phyloP scores from a whole-genome alignment of 2,329 filamentous ascomycete genomes.

The Penicillium concentricum region DNA sequence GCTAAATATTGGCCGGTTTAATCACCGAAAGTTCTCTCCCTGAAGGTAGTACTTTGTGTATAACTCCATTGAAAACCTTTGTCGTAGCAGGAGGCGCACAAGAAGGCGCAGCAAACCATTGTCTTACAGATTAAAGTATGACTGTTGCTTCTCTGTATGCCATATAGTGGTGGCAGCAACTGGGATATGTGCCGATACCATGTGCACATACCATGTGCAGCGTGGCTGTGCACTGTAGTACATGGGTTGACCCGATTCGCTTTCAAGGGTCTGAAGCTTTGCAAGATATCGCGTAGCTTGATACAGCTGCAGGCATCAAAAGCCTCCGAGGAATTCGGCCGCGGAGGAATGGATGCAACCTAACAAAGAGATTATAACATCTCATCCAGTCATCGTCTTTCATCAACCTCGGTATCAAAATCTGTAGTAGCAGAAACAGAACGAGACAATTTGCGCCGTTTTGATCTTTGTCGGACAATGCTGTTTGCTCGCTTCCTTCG shows the following conservation, averaged over 20 bases:
- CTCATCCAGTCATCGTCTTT: conserved; percentile 1
- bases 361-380: neutral
- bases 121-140: neutral
- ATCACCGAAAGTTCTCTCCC: neutral
- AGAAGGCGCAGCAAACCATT: neutral
- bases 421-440: conserved; percentile 20
- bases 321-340: neutral
- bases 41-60: neutral
- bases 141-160: neutral
- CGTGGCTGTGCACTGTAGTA: conserved; percentile 4
- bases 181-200: conserved; percentile 3
- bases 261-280: neutral
- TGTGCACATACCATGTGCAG: conserved; percentile 6
- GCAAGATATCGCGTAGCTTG: neutral
- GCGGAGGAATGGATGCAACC: neutral
- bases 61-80: neutral
- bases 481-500: conserved; percentile 7
- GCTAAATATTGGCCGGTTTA: neutral
- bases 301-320: neutral
- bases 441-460: conserved; percentile 27
- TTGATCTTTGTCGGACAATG: conserved; percentile 22
- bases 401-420: conserved; percentile 23
- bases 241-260: neutral
- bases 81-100: neutral
- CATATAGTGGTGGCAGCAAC: neutral